Evolutionary conservation across 2,329 filamentous ascomycete genomes (phyloP), one percentile per base, ranked within the genome.

Genomic region (Dothistroma pini): DNA sequence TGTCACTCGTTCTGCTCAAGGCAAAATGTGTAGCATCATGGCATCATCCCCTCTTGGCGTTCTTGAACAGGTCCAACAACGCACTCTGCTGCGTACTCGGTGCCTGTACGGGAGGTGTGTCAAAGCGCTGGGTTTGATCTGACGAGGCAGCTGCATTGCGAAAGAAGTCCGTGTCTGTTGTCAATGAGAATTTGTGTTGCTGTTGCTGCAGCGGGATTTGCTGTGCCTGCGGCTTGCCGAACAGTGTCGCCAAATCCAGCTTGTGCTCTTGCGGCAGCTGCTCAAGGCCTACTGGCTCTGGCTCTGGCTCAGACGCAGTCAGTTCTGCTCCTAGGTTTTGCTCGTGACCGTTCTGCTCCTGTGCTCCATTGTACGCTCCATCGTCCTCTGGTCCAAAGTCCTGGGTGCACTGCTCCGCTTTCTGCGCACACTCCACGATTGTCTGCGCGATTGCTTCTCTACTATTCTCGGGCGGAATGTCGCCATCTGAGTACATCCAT

Each of bases 401-500:
- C 34, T 68, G 68, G 47, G 74, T 69, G 44, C 67, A 65, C 14
- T 61, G 67, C 55, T 78, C 75, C 47, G 83, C 83, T 69, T 79
- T 78, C 29, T 77, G 74, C 4, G 84, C 84, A 64, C 83, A 82
- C 49, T 83, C 80, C 61, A 79, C 76, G 62, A 88, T 85, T 60
- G 82, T 77, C 58, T 79, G 75, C 34, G 81, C 83, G 35, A 83
- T 82, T 50, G 83, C 74, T 35, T 76, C 75, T 58, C 82, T 80
- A 38, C 65, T 69, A 19, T 63, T 65, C 22, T 60, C 53, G 4
- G 59, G 60, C 12, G 76, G 77, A 49, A 81, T 77, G 14, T 80
- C 80, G 2, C 83, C 86, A 2, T 87, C 85, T n/a, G 80, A 81
- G 70, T 85, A 87, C 59, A 88, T 85, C 84, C 85, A 88, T 12